Base-by-base conservation (phyloP, 768 basidiomycete species). In the Phlebiopsis gigantea region DNA sequence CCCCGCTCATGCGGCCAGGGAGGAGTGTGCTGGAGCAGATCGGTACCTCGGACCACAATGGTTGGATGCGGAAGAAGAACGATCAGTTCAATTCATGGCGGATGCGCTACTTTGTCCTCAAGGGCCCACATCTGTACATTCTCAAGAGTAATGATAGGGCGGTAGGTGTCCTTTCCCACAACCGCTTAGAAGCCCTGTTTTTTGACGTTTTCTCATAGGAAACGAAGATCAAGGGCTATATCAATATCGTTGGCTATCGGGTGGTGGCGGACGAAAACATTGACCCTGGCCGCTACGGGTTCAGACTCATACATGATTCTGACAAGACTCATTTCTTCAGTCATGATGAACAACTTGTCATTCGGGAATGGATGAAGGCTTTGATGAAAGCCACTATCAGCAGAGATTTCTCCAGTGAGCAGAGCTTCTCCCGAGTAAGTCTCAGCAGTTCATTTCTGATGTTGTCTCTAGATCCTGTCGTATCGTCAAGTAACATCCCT, bases 311-410 rank as follows among this genome's bases (percentile, higher is more conserved):
- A 29, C 95, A 98, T 63, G 91, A 93, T 45, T 73, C 79, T 6
- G 90, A 93, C 69, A 91, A 88, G 73, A 77, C 88, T 1, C 93
- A 98, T 69, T 92, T 72, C 66, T 99, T 99, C 73, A 92, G 90
- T 61, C 93, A 92, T 0, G 89, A 93, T 22, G 94, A 98, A 66
- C 91, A 93, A 71, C 65, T 73, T 0, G 72, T 83, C 34, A 80
- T 97, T 47, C 84, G 97, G n/a, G 93, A 93, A 62, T 98, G 97
- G 96, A 98, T 98, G 97, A 99, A 98, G 75, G 93, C 95, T 7
- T 83, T 99, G 62, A 98, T 98, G 93, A 99, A 98, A 69, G 93
- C 96, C 2, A 98, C 96, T 12, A 99, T 99, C 63, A 87, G 83
- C 8, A 77, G 97, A 55, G 97, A 98, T 69, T 98, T 95, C 67